A percentile compares a stretch with the other conserved stretches of the same genome.
Evolutionary conservation across 192 early-diverging fungal genomes (phyloP).

Genomic region (Backusella liffmaniae): DNA sequence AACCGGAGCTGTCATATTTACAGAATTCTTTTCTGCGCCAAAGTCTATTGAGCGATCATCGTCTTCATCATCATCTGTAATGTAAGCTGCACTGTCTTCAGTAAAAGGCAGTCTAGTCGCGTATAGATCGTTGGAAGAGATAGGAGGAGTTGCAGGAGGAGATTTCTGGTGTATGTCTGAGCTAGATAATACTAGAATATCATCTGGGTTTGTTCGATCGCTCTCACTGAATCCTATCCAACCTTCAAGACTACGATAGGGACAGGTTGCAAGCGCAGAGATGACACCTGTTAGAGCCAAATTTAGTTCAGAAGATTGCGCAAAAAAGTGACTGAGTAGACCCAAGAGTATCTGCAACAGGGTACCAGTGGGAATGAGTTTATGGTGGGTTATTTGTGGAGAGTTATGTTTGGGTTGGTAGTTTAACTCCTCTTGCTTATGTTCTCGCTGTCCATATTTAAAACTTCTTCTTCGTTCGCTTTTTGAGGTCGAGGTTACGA

Average conservation of each 20-base stretch:
- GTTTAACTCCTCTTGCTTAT: conserved; percentile 16
- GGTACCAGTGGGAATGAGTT: conserved; percentile 52
- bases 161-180: neutral
- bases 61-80: conserved; percentile 35
- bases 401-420: conserved; percentile 23
- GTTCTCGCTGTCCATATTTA: conserved; percentile 49
- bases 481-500: conserved; percentile 16
- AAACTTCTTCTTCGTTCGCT: conserved; percentile 45
- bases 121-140: neutral
- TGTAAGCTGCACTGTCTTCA: neutral
- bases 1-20: conserved; percentile 20
- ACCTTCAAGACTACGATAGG: conserved; percentile 71
- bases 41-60: conserved; percentile 44
- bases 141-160: neutral
- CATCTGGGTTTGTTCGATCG: conserved; percentile 42
- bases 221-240: conserved; percentile 57
- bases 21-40: conserved; percentile 21
- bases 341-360: conserved; percentile 67
- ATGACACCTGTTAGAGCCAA: conserved; percentile 89
- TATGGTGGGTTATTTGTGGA: conserved; percentile 34
- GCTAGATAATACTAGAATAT: conserved; percentile 24
- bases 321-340: conserved; percentile 77
- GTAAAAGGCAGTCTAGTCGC: neutral
- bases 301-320: conserved; percentile 85
- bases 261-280: conserved; percentile 75